phyloP scores from a whole-genome alignment of 2,329 filamentous ascomycete species.

The Arthrobotrys sphaeroides region DNA sequence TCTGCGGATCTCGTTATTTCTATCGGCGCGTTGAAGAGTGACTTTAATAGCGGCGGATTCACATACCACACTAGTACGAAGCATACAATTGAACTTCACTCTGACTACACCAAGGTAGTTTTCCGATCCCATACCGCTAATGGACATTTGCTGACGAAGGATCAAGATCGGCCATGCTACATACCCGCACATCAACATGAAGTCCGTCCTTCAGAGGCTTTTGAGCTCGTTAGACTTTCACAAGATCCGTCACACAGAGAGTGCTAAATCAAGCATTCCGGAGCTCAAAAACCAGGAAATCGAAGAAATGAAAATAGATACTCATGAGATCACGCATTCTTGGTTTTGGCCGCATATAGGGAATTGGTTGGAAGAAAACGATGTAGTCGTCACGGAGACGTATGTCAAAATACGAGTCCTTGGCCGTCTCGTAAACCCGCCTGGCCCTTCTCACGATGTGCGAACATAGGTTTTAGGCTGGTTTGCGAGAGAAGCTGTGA shows the following conservation, averaged over 20 bases:
- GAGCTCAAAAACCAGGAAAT: constrained; percentile 66
- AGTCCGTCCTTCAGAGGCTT: constrained; percentile 77
- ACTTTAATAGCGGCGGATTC: constrained; percentile 85
- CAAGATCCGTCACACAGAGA: constrained; percentile 28
- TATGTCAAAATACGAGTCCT: constrained; percentile 51
- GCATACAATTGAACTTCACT: constrained; percentile 83
- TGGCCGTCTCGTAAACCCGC: constrained; percentile 62
- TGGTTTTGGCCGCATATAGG: constrained; percentile 82
- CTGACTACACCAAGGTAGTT: constrained; percentile 71
- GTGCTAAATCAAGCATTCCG: constrained; percentile 9
- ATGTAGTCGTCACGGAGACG: constrained; percentile 86
- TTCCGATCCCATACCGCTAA: neutral
- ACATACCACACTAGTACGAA: constrained; percentile 80
- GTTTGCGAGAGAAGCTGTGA: neutral
- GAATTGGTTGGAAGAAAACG: constrained; percentile 74
- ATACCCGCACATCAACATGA: constrained; percentile 81
- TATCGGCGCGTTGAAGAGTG: constrained; percentile 76
- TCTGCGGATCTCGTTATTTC: constrained; percentile 75
- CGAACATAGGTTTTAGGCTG: no score
- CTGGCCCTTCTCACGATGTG: neutral
- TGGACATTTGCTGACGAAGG: neutral
- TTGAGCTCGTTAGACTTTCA: constrained; percentile 22
- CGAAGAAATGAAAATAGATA: constrained; percentile 56
- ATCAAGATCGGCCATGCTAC: constrained; percentile 73
- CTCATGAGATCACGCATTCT: constrained; percentile 70